Evolutionary conservation across 1,284 basidiomycete species (phyloP).

Genomic region (Ustilago trichophora): DNA sequence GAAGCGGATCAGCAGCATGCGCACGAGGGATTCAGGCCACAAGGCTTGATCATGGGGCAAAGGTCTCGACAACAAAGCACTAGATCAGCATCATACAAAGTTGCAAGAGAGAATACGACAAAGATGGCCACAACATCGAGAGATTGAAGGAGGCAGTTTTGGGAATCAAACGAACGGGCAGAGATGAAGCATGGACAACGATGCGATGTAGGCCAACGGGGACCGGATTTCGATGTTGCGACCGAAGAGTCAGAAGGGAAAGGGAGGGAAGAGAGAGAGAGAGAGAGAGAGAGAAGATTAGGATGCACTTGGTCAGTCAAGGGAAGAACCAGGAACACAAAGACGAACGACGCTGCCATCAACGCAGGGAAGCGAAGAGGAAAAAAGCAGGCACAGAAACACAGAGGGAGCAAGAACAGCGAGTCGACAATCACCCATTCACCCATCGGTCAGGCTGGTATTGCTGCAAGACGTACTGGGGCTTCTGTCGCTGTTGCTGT

Average conservation of each 20-base stretch:
- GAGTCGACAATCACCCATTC: neutral
- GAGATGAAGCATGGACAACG: slow-evolving; percentile 2
- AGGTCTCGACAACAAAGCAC: too few species aligned
- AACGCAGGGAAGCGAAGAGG: too few species aligned
- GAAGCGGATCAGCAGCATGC: slow-evolving; percentile 14
- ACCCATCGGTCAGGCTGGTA: neutral
- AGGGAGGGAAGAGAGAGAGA: neutral
- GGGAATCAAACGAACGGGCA: too few species aligned
- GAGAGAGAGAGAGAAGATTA: neutral
- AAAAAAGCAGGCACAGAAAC: neutral
- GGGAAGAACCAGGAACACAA: slow-evolving; percentile 9
- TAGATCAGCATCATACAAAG: too few species aligned
- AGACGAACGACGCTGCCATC: neutral
- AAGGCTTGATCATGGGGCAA: too few species aligned
- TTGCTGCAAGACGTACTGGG: too few species aligned
- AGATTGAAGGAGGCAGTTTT: neutral
- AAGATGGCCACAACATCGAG: neutral
- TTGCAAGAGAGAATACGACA: neutral
- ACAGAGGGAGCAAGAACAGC: neutral
- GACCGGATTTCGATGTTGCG: slow-evolving; percentile 3
- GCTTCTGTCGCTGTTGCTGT: too few species aligned
- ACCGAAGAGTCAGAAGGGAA: neutral
- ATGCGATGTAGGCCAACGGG: slow-evolving; percentile 11
- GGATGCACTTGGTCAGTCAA: neutral
- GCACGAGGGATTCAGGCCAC: slow-evolving; percentile 4